These are phyloP conservation scores for Talaromyces albobiverticillius DNA, from an alignment of 2,329 filamentous ascomycete species.

Conservation along the genomic window DNA sequence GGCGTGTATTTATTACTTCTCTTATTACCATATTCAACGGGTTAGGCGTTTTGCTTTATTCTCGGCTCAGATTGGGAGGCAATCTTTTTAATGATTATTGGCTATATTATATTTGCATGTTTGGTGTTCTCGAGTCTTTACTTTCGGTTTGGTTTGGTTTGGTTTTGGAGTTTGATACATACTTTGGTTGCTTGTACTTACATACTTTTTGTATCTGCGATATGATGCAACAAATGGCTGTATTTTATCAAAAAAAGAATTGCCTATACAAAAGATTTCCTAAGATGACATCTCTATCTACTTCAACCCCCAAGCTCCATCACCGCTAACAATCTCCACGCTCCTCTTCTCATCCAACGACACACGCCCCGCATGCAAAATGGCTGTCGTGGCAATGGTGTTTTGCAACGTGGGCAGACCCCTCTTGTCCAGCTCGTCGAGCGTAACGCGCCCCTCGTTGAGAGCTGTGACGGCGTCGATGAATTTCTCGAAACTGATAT, in stretches of 20 bases:
- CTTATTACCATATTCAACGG: not conserved
- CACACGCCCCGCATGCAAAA: slow-evolving; percentile 79
- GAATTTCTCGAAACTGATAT: slow-evolving; percentile 94
- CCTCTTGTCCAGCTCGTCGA: slow-evolving; percentile 74
- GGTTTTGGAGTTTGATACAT: not conserved
- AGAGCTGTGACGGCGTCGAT: slow-evolving; percentile 79
- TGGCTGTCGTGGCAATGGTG: slow-evolving; percentile 87
- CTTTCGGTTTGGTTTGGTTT: not conserved
- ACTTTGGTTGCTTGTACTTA: slow-evolving; percentile 3
- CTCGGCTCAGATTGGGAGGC: not conserved
- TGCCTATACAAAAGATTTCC: no score
- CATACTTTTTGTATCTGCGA: not conserved
- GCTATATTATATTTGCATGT: not conserved
- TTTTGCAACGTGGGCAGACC: slow-evolving; percentile 82
- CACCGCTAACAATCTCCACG: slow-evolving; percentile 62
- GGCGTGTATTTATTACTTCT: not conserved
- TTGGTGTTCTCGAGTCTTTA: not conserved
- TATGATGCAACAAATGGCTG: no score
- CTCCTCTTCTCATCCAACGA: slow-evolving; percentile 80
- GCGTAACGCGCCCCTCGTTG: slow-evolving; percentile 68
- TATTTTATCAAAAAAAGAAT: no score
- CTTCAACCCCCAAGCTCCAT: slow-evolving; percentile 62
- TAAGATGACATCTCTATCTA: no score
- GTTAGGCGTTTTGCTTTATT: not conserved
- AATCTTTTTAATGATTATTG: not conserved